Percentiles rank a stretch among this genome's conserved stretches.
phyloP scores from a whole-genome alignment of 352 stramenopile genomes.

The Globisporangium cylindrosporum region DNA sequence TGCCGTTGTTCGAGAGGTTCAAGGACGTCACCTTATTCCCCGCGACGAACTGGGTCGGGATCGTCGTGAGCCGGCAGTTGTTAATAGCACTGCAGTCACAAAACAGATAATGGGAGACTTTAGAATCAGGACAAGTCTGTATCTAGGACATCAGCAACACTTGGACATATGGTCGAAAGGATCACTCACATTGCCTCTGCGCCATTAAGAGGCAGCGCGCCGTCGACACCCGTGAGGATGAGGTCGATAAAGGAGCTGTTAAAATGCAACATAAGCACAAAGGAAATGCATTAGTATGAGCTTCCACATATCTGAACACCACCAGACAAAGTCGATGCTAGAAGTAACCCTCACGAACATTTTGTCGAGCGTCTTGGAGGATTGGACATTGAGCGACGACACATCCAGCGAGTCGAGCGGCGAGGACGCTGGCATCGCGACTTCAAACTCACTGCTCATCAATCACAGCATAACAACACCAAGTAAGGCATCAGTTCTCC shows the following conservation, averaged over 20 bases:
- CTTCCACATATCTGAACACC: not conserved
- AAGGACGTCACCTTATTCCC: slow-evolving; percentile 30
- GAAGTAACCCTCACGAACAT: slow-evolving; percentile 20
- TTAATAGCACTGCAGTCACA: slow-evolving; percentile 45
- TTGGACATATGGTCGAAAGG: not conserved
- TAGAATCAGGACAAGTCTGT: not conserved
- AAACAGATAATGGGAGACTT: not conserved
- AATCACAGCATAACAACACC: not conserved
- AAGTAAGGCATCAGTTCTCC: too few relatives aligned
- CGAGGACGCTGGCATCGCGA: slow-evolving; percentile 26
- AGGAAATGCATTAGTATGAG: not conserved
- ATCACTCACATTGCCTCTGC: slow-evolving; percentile 51
- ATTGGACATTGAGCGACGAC: slow-evolving; percentile 68
- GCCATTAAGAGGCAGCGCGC: slow-evolving; percentile 49
- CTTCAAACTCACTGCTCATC: slow-evolving; percentile 36
- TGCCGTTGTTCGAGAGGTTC: slow-evolving; percentile 42
- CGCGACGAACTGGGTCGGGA: slow-evolving; percentile 47
- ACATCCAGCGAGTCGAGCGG: slow-evolving; percentile 52
- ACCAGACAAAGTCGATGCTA: too few relatives aligned
- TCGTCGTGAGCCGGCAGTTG: slow-evolving; percentile 64
- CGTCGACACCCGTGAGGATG: slow-evolving; percentile 41
- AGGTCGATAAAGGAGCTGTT: slow-evolving; percentile 37
- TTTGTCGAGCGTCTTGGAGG: slow-evolving; percentile 36
- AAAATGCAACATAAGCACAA: not conserved
- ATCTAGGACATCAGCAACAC: not conserved